Base-by-base conservation (phyloP, 306 rosid species). In the Prinsepia uniflora region DNA sequence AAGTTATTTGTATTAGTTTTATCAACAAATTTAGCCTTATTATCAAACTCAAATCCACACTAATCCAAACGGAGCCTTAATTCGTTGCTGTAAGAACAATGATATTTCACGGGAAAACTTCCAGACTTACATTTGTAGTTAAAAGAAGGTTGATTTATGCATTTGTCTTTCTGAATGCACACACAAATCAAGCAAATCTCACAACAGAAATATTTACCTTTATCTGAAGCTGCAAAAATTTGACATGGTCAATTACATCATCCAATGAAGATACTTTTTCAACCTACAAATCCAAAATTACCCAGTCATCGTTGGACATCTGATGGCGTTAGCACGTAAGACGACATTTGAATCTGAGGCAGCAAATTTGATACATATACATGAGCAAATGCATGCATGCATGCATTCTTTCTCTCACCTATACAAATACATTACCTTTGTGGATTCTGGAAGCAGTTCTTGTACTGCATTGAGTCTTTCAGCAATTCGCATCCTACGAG, bases 181-280 rank as follows among this genome's bases (percentile, higher is more conserved):
- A 67, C 34, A 13, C 30, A 70, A 41, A 19, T 54, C 63, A 57
- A 8, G 52, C 53, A 19, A 70, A 70, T 34, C 63, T 56, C 44
- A 68, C 59, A 57, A 44, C 11, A 66, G 70, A 71, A 10, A 30
- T 54, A 57, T 65, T 56, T 68, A 90, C 98, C 98, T 90, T 92
- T 12, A 86, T 81, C 68, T 83, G 96, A 76, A 86, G 88, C 83
- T 90, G 91, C 84, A 92, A 78, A 77, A 81, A 76, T 82, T 92
- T 90, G 78, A 92, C 69, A 77, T 92, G 80, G 86, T 92, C 98
- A 69, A 92, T 92, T 74, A 85, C 76, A 61, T 86, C 96, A 68
- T 90, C 98, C 73, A 90, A 61, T 68, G 77, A 70, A 67, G 84
- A 82, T 22, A 83, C 86, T 74, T 88, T 90, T 79, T 84, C 72